Conservation (phyloP, 2,329 filamentous ascomycete species). For the Talaromyces sp. region DNA sequence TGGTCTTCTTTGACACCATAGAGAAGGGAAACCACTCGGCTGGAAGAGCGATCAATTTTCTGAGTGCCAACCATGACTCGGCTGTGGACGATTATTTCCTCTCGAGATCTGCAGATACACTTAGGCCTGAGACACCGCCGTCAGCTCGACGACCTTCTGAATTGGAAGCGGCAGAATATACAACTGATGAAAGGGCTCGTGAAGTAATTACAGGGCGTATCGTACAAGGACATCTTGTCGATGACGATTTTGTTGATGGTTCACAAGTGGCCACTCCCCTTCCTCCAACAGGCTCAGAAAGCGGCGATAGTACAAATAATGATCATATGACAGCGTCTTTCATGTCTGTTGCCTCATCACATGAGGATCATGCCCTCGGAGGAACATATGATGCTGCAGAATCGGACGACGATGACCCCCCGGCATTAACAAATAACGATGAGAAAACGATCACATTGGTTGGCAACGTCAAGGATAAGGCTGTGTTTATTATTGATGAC, state of each 20-base stretch:
- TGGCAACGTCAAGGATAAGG: slow-evolving; percentile 82
- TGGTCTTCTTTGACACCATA: slow-evolving; percentile 68
- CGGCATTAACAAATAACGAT: slow-evolving; percentile 61
- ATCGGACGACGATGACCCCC: slow-evolving; percentile 82
- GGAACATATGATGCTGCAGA: slow-evolving; percentile 81
- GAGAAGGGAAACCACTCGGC: slow-evolving; percentile 42
- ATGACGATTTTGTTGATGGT: slow-evolving; percentile 73
- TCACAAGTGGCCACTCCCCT: slow-evolving; percentile 57
- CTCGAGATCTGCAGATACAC: slow-evolving; percentile 28
- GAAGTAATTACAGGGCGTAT: slow-evolving; percentile 91
- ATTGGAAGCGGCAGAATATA: slow-evolving; percentile 52
- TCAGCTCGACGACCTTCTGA: slow-evolving; percentile 45
- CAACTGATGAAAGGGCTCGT: slow-evolving; percentile 75
- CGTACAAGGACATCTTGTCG: slow-evolving; percentile 91
- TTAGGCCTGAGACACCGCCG: slow-evolving; percentile 39
- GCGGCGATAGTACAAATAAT: slow-evolving; percentile 55
- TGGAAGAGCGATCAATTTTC: slow-evolving; percentile 3
- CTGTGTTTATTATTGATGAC: slow-evolving; percentile 94
- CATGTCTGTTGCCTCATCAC: slow-evolving; percentile 77
- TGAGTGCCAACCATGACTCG: slow-evolving; percentile 9
- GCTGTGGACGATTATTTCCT: slow-evolving; percentile 19
- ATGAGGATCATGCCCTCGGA: slow-evolving; percentile 70
- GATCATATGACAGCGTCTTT: slow-evolving; percentile 82
- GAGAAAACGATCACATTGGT: slow-evolving; percentile 98
- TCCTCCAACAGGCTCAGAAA: slow-evolving; percentile 49